Evolutionary conservation across 2,329 filamentous ascomycete genomes (phyloP), one percentile per base, ranked within the genome.

Genomic region (Verticillium dahliae): DNA sequence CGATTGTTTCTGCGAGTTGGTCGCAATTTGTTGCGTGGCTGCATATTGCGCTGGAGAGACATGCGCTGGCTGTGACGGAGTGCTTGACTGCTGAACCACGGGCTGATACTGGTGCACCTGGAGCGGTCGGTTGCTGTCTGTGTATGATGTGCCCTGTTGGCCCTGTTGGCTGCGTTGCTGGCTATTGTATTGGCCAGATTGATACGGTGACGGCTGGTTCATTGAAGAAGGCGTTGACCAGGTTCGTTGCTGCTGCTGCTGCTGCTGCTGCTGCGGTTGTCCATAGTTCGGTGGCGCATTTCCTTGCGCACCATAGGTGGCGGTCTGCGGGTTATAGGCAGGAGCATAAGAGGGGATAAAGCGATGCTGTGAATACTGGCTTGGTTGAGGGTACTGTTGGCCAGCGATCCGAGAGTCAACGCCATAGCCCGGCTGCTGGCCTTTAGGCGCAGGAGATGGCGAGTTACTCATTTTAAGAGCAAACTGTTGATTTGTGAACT

Each of bases 401-500:
- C 52, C 33, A 14, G 62, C 70, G 61, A 73, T 71, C 41, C 69
- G 69, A 56, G 67, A 65, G 56, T 74, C 72, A 39, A 69, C 67
- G 18, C 71, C 71, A 39, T 71, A 69, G 31, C 67, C 64, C 37
- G 70, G 62, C 56, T 69, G 65, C 56, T 73, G 68, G 56, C 64
- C 67, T 58, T 35, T 62, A 68, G 60, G 69, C 67, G 69, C 60
- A 57, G 68, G 69, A 67, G 69, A 61, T 56, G 68, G 63, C 68
- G 71, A 57, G 66, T 62, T 33, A 63, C 65, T 56, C 65, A 67
- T 61, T 58, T 67, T 72, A 15, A 72, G 71, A 13, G 67, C 63
- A 59, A 78, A 77, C 55, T 73, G 72, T 27, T 78, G 76, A 4
- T 71, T 62, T 9, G 73, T 72, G 56, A 74, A 77, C 56, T 73